phyloP scores from a whole-genome alignment of 192 early-diverging fungal species.

The Umbelopsis sp. region DNA sequence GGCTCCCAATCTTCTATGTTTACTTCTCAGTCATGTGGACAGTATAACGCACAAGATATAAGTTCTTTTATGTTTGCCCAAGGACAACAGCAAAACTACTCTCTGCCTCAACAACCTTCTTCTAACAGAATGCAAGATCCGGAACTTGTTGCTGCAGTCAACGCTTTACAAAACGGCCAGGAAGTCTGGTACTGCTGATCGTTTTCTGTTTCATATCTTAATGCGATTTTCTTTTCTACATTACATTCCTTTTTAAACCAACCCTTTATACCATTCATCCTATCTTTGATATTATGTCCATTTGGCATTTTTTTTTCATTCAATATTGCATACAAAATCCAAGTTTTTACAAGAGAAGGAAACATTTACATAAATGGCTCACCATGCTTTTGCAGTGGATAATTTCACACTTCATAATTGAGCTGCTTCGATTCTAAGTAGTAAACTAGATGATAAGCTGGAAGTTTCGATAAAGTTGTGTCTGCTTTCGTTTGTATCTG shows the following conservation, averaged over 20 bases:
- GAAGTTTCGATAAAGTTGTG: too few relatives aligned
- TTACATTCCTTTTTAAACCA: too few relatives aligned
- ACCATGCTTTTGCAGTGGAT: too few relatives aligned
- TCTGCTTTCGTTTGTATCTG: too few relatives aligned
- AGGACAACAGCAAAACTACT: slow-evolving; percentile 6
- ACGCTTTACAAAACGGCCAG: slow-evolving; percentile 12
- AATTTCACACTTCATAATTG: too few relatives aligned
- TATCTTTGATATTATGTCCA: background rate
- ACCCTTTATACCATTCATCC: too few relatives aligned
- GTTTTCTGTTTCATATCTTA: background rate
- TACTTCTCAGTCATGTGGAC: slow-evolving; percentile 14
- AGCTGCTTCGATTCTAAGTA: too few relatives aligned
- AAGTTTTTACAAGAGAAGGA: background rate
- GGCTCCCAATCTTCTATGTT: slow-evolving; percentile 7
- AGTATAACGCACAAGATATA: slow-evolving; percentile 12
- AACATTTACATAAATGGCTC: too few relatives aligned
- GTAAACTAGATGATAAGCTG: background rate
- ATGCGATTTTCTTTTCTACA: background rate
- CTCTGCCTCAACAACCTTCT: slow-evolving; percentile 3
- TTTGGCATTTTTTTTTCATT: too few relatives aligned
- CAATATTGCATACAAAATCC: background rate
- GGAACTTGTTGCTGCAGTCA: slow-evolving; percentile 5
- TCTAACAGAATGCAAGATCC: slow-evolving; percentile 1
- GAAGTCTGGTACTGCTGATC: slow-evolving; percentile 24
- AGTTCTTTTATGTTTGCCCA: slow-evolving; percentile 15